These are phyloP conservation scores for Colletotrichum paranaense DNA, from an alignment of 2,329 filamentous ascomycete species.

Conservation along the genomic window DNA sequence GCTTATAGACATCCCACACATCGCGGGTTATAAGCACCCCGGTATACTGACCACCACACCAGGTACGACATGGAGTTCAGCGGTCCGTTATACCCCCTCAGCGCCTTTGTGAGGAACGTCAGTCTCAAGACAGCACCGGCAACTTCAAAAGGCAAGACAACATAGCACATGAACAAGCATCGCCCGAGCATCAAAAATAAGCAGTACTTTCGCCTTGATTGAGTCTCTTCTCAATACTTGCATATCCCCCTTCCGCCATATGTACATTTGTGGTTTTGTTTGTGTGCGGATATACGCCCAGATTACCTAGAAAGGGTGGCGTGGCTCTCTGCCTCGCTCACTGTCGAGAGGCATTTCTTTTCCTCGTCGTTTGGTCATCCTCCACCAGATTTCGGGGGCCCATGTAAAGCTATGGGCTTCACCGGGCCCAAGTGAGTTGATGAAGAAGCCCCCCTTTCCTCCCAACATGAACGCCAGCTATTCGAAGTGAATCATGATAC, in stretches of 20 bases:
- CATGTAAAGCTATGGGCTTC: not conserved
- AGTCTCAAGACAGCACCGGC: slow-evolving; percentile 26
- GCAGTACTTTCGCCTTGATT: slow-evolving; percentile 15
- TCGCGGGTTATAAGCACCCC: not conserved
- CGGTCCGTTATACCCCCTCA: slow-evolving; percentile 73
- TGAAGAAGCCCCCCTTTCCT: not conserved
- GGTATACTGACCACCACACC: not conserved
- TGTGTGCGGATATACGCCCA: slow-evolving; percentile 23
- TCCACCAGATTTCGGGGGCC: not conserved
- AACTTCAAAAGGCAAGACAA: not conserved
- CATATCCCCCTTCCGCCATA: slow-evolving; percentile 13
- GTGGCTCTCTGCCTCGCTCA: not conserved
- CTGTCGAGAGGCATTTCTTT: not conserved
- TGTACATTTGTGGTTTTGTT: slow-evolving; percentile 24
- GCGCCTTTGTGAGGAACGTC: slow-evolving; percentile 63
- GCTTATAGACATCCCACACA: slow-evolving; percentile 33
- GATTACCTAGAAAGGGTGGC: slow-evolving; percentile 25
- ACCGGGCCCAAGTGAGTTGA: not conserved
- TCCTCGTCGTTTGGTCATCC: not conserved
- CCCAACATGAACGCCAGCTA: slow-evolving; percentile 30
- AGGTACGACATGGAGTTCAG: slow-evolving; percentile 86
- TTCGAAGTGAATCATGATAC: slow-evolving; percentile 26
- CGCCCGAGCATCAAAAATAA: not conserved
- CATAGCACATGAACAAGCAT: not conserved
- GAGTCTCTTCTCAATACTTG: slow-evolving; percentile 14